Evolutionary conservation across 2,329 filamentous ascomycete genomes (phyloP), one percentile per base, ranked within the genome.

Genomic region (Fusarium vanettenii): DNA sequence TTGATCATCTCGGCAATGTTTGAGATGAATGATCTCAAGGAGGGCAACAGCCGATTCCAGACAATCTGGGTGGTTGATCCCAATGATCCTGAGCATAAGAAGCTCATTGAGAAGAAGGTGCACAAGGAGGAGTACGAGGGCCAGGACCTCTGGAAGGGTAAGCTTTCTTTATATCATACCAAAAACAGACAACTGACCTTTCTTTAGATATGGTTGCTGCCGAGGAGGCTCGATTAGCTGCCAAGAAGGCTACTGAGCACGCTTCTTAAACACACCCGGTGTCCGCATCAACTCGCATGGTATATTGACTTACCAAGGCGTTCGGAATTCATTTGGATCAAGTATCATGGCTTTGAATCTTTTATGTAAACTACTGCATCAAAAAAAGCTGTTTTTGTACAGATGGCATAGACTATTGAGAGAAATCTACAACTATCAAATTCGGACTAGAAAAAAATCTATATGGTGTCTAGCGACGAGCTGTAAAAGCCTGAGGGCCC

Each of bases 101-200:
- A 79, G 81, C 48, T 95, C 77, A 93, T 97, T 78, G 94, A 97
- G 89, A 95, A 95, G 90, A 91, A 88, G 85, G 89, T 97, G 67
- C 94, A 97, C 83, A 93, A 95, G 85, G 94, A 97, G 87, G 88
- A 93, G 71, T 97, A 97, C 83, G 89, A 92, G 80, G 94, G 94
- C 50, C 94, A 97, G 86, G 95, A 98, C 84, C 88, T 98, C 78
- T 99, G 97, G 97, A 96, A 91, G 87, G 92, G 92, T 93, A 84
- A 81, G 90, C 33, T 6, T 6, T n/a, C 16, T 20, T 6, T 29
- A 9, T 2, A 20, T 59, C 6, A 37, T 1, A 5, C 2, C 3
- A 16, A n/a, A 3, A 11, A 16, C 6, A 22, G 6, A 35, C 0
- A 35, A 4, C 22, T 59, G 2, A 59, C 14, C 4, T n/a, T 3